Evolutionary conservation across 495 filamentous ascomycete species (phyloP).

Genomic region (Staphylotrichum tortipilum): DNA sequence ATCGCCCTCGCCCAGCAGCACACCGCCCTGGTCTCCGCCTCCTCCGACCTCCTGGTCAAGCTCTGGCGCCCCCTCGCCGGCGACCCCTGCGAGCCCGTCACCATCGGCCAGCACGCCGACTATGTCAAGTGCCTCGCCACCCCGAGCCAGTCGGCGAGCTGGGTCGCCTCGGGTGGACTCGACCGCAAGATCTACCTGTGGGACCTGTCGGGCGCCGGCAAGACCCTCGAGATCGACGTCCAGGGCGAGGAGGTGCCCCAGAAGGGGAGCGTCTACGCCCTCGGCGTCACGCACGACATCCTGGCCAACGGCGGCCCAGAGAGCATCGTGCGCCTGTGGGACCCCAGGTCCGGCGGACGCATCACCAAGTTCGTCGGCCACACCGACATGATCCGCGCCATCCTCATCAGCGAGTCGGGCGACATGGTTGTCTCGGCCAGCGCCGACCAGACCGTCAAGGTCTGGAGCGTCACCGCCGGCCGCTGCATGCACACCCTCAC

Average conservation of each 20-base stretch:
- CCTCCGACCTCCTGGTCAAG: conserved; percentile 90
- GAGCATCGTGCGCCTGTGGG: conserved; percentile 88
- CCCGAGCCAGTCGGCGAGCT: conserved; percentile 57
- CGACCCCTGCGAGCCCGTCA: conserved; percentile 57
- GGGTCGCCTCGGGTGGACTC: conserved; percentile 94
- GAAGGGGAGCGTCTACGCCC: conserved; percentile 91
- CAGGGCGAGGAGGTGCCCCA: conserved; percentile 68
- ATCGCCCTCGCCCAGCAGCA: conserved; percentile 79
- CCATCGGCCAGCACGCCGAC: conserved; percentile 87
- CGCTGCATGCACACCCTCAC: conserved; percentile 95
- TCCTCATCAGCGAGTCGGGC: conserved; percentile 78
- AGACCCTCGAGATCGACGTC: conserved; percentile 76
- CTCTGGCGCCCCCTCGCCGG: conserved; percentile 84
- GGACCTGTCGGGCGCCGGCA: conserved; percentile 82
- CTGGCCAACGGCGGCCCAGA: conserved; percentile 92
- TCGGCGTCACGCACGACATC: conserved; percentile 62
- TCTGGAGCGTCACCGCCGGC: conserved; percentile 91
- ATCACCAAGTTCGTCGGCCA: conserved; percentile 98
- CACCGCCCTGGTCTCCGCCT: conserved; percentile 80
- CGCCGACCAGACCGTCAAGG: conserved; percentile 92
- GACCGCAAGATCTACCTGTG: conserved; percentile 87
- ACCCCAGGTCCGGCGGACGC: conserved; percentile 76
- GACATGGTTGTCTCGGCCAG: conserved; percentile 92
- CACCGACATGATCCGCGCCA: conserved; percentile 87
- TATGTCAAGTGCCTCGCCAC: conserved; percentile 93